Evolutionary conservation across 306 rosid genomes (phyloP), one percentile per base, ranked within the genome.

Genomic region (Dalbergia cultrata): DNA sequence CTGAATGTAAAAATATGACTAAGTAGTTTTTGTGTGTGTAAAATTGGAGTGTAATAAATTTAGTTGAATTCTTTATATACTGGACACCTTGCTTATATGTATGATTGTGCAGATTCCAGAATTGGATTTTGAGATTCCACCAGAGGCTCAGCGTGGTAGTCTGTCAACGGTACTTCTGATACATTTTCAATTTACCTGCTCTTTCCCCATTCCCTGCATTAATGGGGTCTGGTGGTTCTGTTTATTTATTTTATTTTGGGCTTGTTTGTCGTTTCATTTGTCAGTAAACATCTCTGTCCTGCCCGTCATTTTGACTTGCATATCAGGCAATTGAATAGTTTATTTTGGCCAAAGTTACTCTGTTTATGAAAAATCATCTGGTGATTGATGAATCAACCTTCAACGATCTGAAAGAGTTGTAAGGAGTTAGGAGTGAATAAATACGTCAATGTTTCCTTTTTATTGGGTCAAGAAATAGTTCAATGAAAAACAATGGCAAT

Each of bases 71-170:
- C 16, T 81, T 52, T 79, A 59, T 70, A 35, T 71, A 14, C 8
- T 75, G 21, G 54, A 21, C 12, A 54, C 58, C 52, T 58, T 74
- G 49, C 75, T 74, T 84, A 31, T 68, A 34, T 68, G 76, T 73
- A 49, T 86, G 57, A 62, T 33, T 77, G 9, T 83, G 88, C 92
- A 95, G 99, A 90, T 95, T 81, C 96, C 98, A 10, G 94, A 95
- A 74, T 78, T 95, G 83, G 99, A 95, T 45, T 93, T 95, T 76
- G 99, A 95, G 86, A 93, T 95, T 80, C 98, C 99, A 67, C 93
- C 93, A 4, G 99, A 93, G 88, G 94, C 99, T 81, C 99, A 95
- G 18, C 88, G 94, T 79, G 99, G 99, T 68, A 85, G 87, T 75
- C 84, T 95, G 64, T 95, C 99, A 70, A 95, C 98, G 81, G 99